These are phyloP conservation scores for Arctium lappa DNA, from an alignment of 129 eudicot species.

Conservation along the genomic window DNA sequence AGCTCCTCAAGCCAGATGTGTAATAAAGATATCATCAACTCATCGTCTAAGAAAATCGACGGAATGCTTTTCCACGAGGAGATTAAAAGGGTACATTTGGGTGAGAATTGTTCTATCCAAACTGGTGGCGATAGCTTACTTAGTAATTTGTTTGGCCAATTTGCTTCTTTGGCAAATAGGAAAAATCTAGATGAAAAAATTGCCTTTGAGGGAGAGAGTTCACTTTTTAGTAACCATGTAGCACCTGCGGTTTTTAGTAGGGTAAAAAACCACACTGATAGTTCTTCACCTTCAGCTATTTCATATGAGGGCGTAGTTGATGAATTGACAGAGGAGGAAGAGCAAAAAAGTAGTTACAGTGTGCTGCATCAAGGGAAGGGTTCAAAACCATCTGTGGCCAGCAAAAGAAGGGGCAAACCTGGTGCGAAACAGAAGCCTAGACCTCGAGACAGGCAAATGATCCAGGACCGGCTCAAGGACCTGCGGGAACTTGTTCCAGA, in stretches of 20 bases:
- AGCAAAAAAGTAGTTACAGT: slow-evolving; percentile 21
- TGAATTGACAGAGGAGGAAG: slow-evolving; percentile 39
- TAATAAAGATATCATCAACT: slow-evolving; percentile 15
- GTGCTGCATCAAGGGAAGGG: slow-evolving; percentile 19
- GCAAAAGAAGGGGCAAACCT: slow-evolving; percentile 46
- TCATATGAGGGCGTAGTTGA: slow-evolving; percentile 48
- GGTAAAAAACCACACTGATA: slow-evolving; percentile 19
- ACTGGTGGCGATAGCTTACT: slow-evolving; percentile 23
- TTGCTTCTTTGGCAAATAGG: slow-evolving; percentile 22
- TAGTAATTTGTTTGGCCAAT: slow-evolving; percentile 22
- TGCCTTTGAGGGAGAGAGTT: slow-evolving; percentile 29
- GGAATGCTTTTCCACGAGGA: slow-evolving; percentile 26
- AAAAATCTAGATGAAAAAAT: slow-evolving; percentile 32
- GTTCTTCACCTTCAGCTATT: slow-evolving; percentile 46
- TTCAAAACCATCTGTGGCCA: slow-evolving; percentile 34
- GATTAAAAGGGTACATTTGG: slow-evolving; percentile 20
- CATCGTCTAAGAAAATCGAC: slow-evolving; percentile 19
- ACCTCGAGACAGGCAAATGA: slow-evolving; percentile 89
- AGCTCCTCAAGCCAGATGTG: slow-evolving; percentile 3
- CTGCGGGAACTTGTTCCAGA: slow-evolving; percentile 78
- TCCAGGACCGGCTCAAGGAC: slow-evolving; percentile 89
- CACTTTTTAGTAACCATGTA: slow-evolving; percentile 28
- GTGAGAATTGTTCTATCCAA: slow-evolving; percentile 18
- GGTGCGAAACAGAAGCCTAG: slow-evolving; percentile 54
- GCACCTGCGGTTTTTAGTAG: slow-evolving; percentile 27